Evolutionary conservation across 2,329 filamentous ascomycete species (phyloP), one percentile per base, ranked within the genome.

Genomic region (Parafenestella ontariensis): DNA sequence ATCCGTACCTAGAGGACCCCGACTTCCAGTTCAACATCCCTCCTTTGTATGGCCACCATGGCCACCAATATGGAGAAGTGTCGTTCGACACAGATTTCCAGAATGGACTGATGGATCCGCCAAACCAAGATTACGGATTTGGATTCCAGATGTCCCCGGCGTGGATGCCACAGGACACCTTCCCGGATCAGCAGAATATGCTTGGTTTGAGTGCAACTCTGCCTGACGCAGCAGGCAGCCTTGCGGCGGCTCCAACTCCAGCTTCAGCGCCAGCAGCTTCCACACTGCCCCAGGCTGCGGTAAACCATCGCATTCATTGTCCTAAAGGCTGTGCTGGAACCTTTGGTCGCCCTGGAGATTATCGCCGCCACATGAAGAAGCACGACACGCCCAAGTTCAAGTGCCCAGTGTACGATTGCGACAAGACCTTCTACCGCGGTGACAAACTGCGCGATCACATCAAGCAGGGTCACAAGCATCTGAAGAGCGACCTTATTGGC

Each of bases 371-470:
- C 37, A 54, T 59, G 47, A 52, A 46, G 33, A 65, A 51, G 34
- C 61, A 68, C 28, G 31, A 21, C 8, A 9, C 23, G 1, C 42
- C 21, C 0, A 26, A 33, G 9, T 55, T 39, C 31, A 26, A 13
- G 18, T 68, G 65, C 49, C 11, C 23, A 0, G 20, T 57, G 36
- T 3, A 3, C 11, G 49, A 39, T 5, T 68, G 64, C 31, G 17
- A 21, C 11, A 64, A 24, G 55, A 34, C 54, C 3, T 65, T 64
- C 26, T 58, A 56, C 31, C 51, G 62, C 17, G n/a, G 10, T 8
- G 64, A 65, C 23, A 66, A 68, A 48, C n/a, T 61, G 5, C 49
- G 49, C 11, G 57, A 53, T 34, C 62, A 65, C 29, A 18, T 49
- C 24, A 55, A 46, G 47, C 51, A 50, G 37, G 50, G 50, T 1